phyloP scores from a whole-genome alignment of 345 rosid genomes.

The Eucalyptus pumila region DNA sequence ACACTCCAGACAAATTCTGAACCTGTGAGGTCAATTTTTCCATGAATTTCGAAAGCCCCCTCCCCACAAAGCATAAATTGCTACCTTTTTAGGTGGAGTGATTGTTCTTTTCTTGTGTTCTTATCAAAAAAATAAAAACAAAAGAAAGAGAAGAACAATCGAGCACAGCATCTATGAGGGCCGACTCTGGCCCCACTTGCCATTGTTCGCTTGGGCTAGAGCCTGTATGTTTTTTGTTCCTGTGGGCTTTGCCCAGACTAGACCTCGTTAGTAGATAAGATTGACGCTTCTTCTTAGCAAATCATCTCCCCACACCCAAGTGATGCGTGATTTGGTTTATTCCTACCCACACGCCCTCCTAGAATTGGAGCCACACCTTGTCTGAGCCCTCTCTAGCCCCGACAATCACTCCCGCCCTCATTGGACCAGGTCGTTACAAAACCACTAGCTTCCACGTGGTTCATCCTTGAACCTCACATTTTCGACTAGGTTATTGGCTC shows the following conservation, averaged over 20 bases:
- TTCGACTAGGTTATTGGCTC: too few relatives aligned
- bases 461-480: too few relatives aligned
- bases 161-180: not conserved
- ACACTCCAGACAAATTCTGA: not conserved
- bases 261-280: fast-evolving
- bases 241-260: too few relatives aligned
- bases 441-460: too few relatives aligned
- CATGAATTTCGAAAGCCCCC: not conserved
- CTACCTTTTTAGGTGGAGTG: not conserved
- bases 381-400: fast-evolving
- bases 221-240: too few relatives aligned
- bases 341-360: fast-evolving
- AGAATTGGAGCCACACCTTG: too few relatives aligned
- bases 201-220: too few relatives aligned
- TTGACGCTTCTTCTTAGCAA: too few relatives aligned
- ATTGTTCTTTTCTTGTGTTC: not conserved
- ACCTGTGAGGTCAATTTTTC: not conserved
- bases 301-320: too few relatives aligned
- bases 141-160: not conserved
- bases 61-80: not conserved
- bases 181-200: too few relatives aligned
- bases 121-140: not conserved
- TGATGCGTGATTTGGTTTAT: too few relatives aligned
- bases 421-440: too few relatives aligned
- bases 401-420: fast-evolving